Evolutionary conservation across 1,284 basidiomycete genomes (phyloP).

Genomic region (Trichosporon faecale): DNA sequence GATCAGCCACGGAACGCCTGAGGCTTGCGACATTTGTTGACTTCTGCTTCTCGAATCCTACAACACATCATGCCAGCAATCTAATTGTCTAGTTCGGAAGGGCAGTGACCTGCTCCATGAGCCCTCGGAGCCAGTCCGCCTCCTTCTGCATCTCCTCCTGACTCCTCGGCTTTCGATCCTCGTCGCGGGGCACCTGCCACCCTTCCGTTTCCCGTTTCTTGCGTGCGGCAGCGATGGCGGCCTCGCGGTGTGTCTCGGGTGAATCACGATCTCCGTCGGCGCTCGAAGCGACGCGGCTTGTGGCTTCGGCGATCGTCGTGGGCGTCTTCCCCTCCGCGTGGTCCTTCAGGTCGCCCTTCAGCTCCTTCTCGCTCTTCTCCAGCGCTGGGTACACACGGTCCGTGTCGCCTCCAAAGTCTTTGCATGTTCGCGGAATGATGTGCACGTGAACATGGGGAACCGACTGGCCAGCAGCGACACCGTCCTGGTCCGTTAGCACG

Average conservation of each 20-base stretch:
- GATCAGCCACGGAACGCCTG: neutral
- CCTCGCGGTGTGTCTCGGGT: neutral
- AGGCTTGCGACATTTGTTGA: no score
- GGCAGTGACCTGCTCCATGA: neutral
- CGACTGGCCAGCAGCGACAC: conserved; percentile 76
- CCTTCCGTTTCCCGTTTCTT: conserved; percentile 44
- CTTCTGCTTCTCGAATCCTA: neutral
- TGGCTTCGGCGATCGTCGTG: neutral
- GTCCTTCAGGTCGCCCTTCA: conserved; percentile 18
- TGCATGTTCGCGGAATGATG: conserved; percentile 69
- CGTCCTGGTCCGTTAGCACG: conserved; percentile 61
- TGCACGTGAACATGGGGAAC: conserved; percentile 91
- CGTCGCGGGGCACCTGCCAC: conserved; percentile 61
- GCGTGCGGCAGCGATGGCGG: conserved; percentile 11
- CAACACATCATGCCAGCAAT: neutral
- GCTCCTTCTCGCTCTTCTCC: conserved; percentile 61
- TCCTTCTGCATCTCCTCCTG: conserved; percentile 72
- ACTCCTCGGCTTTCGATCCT: conserved; percentile 63
- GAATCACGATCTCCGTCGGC: neutral
- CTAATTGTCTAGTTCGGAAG: neutral
- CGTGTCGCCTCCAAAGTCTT: conserved; percentile 60
- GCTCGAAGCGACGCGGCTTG: neutral
- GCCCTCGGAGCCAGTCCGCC: conserved; percentile 60
- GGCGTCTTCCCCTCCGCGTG: conserved; percentile 2
- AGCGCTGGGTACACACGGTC: conserved; percentile 76